phyloP scores from a whole-genome alignment of 208 protist genomes.

The Acanthamoeba culbertsoni region DNA sequence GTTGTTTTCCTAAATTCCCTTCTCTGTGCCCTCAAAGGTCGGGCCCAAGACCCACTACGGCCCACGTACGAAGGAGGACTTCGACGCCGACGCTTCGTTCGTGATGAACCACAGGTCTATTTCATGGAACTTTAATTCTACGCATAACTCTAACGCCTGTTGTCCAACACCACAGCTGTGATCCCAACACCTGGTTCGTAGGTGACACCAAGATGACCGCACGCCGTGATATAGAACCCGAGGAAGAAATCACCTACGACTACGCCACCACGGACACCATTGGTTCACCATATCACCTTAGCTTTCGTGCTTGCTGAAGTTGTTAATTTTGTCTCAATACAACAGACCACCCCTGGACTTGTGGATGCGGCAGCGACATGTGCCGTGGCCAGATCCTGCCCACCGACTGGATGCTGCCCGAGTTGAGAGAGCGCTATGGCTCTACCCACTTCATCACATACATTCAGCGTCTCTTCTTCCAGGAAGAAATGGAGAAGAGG shows the following conservation, averaged over 20 bases:
- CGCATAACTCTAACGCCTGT: neutral
- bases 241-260: slow-evolving; percentile 61
- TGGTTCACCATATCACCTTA: neutral
- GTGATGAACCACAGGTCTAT: slow-evolving; percentile 58
- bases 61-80: slow-evolving; percentile 35
- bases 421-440: slow-evolving; percentile 55
- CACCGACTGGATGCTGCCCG: slow-evolving; percentile 41
- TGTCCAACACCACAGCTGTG: neutral
- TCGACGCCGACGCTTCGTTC: slow-evolving; percentile 50
- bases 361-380: slow-evolving; percentile 30
- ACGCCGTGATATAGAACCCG: slow-evolving; percentile 44
- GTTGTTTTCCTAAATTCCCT: neutral
- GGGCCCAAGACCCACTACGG: slow-evolving; percentile 58
- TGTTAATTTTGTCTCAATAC: neutral
- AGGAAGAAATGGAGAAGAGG: neutral
- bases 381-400: slow-evolving; percentile 42
- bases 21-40: neutral
- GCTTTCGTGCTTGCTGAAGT: neutral
- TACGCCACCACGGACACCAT: slow-evolving; percentile 55
- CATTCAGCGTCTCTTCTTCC: slow-evolving; percentile 17
- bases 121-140: neutral
- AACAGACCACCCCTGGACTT: slow-evolving; percentile 50
- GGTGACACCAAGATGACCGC: slow-evolving; percentile 55
- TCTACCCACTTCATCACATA: slow-evolving; percentile 23
- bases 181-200: slow-evolving; percentile 61